These are phyloP conservation scores for Plantago rigida DNA, from an alignment of 305 asterid species.

Conservation along the genomic window DNA sequence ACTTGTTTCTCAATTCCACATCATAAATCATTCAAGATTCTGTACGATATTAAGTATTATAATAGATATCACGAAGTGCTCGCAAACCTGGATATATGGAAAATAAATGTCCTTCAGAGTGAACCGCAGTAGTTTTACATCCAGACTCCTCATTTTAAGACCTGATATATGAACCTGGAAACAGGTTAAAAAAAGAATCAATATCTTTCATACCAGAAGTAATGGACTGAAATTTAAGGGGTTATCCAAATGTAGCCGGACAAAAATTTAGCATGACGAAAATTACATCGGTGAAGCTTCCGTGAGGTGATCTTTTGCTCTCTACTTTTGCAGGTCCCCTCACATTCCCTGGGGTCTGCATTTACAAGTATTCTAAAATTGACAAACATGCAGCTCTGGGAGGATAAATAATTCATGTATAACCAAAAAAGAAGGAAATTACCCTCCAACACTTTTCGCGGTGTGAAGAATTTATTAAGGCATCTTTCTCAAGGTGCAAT, in stretches of 20 bases:
- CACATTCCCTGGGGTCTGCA: conserved; percentile 58
- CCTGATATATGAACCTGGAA: conserved; percentile 57
- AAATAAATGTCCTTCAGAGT: conserved; percentile 68
- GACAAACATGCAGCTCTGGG: conserved; percentile 1
- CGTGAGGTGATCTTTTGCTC: conserved; percentile 33
- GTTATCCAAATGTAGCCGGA: conserved; percentile 3
- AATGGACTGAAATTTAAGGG: background rate
- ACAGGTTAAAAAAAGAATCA: conserved; percentile 5
- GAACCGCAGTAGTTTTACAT: conserved; percentile 30
- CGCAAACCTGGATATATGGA: conserved; percentile 71
- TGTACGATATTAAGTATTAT: background rate
- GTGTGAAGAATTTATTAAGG: conserved; percentile 41
- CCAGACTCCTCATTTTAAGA: conserved; percentile 30
- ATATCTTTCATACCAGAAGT: background rate
- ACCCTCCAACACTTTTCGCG: conserved; percentile 61
- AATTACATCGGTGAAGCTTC: conserved; percentile 65
- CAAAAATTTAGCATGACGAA: conserved; percentile 7
- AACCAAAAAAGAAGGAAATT: conserved; percentile 16
- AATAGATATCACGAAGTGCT: conserved; percentile 12
- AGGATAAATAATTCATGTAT: conserved; percentile 12
- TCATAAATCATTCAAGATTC: background rate
- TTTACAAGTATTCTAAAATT: conserved; percentile 20
- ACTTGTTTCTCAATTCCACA: background rate
- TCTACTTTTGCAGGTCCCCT: conserved; percentile 48
- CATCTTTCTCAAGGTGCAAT: conserved; percentile 56